Evolutionary conservation across 78 protist species (phyloP).

Genomic region (Dictyostelium brefeldianum): DNA sequence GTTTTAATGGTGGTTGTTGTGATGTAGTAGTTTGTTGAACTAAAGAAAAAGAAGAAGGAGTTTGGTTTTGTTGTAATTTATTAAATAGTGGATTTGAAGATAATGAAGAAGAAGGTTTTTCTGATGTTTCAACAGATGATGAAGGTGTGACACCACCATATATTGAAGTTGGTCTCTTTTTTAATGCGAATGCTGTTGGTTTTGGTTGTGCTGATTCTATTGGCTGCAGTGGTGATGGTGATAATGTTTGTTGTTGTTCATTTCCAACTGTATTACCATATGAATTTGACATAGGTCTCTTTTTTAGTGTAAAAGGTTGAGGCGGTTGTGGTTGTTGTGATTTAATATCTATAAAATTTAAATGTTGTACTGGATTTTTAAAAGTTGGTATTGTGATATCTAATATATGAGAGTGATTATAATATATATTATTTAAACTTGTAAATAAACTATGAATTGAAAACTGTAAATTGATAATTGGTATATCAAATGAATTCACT

Average conservation of each 20-base stretch:
- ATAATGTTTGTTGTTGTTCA: background rate
- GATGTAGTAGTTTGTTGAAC: no score
- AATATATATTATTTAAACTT: background rate
- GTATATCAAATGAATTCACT: background rate
- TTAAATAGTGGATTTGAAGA: background rate
- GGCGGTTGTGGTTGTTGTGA: background rate
- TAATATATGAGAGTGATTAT: background rate
- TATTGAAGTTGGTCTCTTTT: background rate
- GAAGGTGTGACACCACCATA: background rate
- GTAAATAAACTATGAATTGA: background rate
- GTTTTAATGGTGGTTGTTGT: background rate
- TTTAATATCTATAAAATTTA: background rate
- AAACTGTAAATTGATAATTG: constrained; percentile 2
- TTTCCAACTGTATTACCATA: no score
- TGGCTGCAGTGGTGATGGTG: background rate
- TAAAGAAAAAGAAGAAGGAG: no score
- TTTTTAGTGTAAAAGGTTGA: background rate
- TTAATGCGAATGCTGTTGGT: background rate
- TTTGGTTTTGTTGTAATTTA: no score
- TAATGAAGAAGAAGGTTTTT: no score
- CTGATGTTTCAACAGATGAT: no score
- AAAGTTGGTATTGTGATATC: background rate
- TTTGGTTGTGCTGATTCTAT: background rate
- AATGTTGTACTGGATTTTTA: background rate
- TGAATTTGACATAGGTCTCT: background rate